Percentiles rank a stretch among this genome's conserved stretches.
These are phyloP conservation scores for Gossypium sturtianum DNA, from an alignment of 345 rosid species.

Conservation along the genomic window DNA sequence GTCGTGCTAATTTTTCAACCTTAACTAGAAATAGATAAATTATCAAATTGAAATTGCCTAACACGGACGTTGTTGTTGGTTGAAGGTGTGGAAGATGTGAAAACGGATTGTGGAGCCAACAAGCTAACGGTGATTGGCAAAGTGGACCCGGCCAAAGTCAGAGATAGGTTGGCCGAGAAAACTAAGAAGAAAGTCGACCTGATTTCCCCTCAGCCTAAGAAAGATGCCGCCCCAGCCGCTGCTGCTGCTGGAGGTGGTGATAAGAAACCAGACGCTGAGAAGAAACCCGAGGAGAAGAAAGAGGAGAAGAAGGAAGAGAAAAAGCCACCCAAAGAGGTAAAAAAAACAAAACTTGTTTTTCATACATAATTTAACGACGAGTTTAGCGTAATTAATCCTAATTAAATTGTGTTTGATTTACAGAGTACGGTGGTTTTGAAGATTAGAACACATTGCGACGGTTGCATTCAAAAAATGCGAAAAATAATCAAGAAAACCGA, in stretches of 20 bases:
- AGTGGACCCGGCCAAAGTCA: slow-evolving; percentile 55
- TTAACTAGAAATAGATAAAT: not conserved
- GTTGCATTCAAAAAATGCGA: slow-evolving; percentile 54
- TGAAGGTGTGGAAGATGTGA: slow-evolving; percentile 69
- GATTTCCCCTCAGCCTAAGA: slow-evolving; percentile 31
- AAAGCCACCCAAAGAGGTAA: slow-evolving; percentile 39
- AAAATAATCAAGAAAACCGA: slow-evolving; percentile 38
- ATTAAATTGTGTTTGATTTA: slow-evolving; percentile 1
- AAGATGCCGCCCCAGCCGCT: slow-evolving; percentile 14
- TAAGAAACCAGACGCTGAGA: slow-evolving; percentile 35
- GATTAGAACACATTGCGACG: slow-evolving; percentile 62
- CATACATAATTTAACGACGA: too few species aligned
- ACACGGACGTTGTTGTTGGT: slow-evolving; percentile 6
- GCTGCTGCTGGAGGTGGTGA: slow-evolving; percentile 13
- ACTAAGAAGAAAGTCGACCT: slow-evolving; percentile 45
- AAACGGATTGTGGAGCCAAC: slow-evolving; percentile 42
- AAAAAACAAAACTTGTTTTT: not conserved
- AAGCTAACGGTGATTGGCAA: slow-evolving; percentile 71
- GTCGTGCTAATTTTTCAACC: not conserved
- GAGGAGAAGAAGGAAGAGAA: slow-evolving; percentile 17
- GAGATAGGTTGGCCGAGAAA: slow-evolving; percentile 37
- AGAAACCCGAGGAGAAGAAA: slow-evolving; percentile 31
- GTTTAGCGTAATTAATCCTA: not conserved
- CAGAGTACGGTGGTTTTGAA: slow-evolving; percentile 61
- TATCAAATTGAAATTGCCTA: not conserved